These are phyloP conservation scores for Tylopilus intermedius DNA, from an alignment of 768 basidiomycete genomes.

Conservation along the genomic window DNA sequence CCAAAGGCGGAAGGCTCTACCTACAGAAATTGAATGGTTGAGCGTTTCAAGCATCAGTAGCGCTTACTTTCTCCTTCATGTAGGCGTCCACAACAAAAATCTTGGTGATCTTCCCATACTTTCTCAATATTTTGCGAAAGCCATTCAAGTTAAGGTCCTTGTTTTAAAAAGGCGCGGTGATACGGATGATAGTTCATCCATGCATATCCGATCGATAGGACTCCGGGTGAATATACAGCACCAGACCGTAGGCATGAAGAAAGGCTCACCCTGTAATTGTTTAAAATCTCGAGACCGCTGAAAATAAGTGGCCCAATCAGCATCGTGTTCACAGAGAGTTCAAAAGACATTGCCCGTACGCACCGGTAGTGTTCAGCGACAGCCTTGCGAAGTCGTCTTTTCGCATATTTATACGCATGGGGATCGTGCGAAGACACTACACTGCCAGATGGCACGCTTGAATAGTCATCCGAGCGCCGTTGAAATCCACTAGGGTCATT, in stretches of 20 bases:
- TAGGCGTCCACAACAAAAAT: slow-evolving; percentile 72
- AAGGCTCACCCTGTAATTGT: slow-evolving; percentile 77
- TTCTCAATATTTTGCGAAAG: slow-evolving; percentile 81
- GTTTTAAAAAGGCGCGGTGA: background rate
- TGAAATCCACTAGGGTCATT: background rate
- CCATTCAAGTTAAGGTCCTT: slow-evolving; percentile 87
- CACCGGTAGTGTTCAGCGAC: slow-evolving; percentile 80
- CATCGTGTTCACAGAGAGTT: background rate
- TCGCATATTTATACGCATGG: slow-evolving; percentile 79
- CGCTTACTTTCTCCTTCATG: slow-evolving; percentile 66
- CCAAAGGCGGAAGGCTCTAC: slow-evolving; percentile 66
- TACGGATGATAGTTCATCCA: background rate
- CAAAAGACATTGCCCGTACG: slow-evolving; percentile 1
- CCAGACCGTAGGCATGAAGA: background rate
- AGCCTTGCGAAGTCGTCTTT: slow-evolving; percentile 79
- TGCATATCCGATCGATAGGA: background rate
- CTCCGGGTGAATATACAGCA: background rate
- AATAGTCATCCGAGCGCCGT: background rate
- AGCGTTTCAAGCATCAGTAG: background rate
- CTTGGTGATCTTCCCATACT: slow-evolving; percentile 77
- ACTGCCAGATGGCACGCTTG: background rate
- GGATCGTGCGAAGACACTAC: slow-evolving; percentile 43
- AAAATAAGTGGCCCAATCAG: slow-evolving; percentile 9
- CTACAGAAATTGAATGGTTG: slow-evolving; percentile 30
- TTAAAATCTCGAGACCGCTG: slow-evolving; percentile 77